Evolutionary conservation across 1,139 yeast genomes (phyloP), one percentile per base, ranked within the genome.

Genomic region (Candida smagusa): DNA sequence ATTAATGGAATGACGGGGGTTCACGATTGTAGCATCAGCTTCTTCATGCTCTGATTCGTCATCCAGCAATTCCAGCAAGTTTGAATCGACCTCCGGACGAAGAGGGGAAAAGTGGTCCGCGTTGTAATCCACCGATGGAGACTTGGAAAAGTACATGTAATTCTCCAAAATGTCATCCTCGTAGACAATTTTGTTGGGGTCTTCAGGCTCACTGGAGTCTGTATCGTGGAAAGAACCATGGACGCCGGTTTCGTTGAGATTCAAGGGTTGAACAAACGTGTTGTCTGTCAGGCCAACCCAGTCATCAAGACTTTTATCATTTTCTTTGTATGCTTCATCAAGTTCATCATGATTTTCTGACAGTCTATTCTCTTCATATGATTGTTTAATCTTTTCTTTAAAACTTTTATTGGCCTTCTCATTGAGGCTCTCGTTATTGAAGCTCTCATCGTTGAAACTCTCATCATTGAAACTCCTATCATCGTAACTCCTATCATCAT

Each of bases 81-180:
- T 13, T 33, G 30, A 7, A 4, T 16, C 19, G 5, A 16, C 19
- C 5, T 16, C 19, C 19, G 19, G 19, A 16, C 19, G 19, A 16
- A 16, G 19, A 16, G 19, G 19, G 4, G 26, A 23, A 23, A 23
- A 23, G 6, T 23, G 9, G 26, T 23, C 26, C 26, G 9, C 26
- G 12, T 12, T 27, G 6, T 35, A 34, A 21, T 38, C 43, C 8
- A 43, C 42, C 4, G 57, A 47, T 2, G 61, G 57, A 40, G 54
- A 52, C 12, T 48, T 41, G 28, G 57, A 53, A 7, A 49, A 38
- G 28, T 61, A 68, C 28, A 67, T 42, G 44, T 67, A 67, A 37
- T 58, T 62, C 34, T 68, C 72, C 11, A 66, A 48, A 6, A 65
- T 54, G 35, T 64, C 69, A 27, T 61, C 60, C 7, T 49, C 58